phyloP scores from a whole-genome alignment of 768 basidiomycete genomes.

The Boletus speciosus region DNA sequence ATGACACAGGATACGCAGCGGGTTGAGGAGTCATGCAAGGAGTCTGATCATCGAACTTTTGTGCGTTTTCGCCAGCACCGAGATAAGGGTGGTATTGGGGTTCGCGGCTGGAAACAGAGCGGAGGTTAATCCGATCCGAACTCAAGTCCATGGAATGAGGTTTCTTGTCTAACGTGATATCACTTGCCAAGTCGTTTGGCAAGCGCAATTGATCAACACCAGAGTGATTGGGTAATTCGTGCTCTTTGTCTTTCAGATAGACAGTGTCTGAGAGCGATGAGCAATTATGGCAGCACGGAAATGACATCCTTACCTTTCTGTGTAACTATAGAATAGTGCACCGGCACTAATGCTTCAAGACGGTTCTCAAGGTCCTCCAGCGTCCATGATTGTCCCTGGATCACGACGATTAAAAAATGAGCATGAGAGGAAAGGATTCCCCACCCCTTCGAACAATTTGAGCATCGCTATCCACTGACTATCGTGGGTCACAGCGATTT shows the following conservation, averaged over 20 bases:
- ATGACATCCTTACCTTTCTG: background rate
- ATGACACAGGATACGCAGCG: constrained; percentile 27
- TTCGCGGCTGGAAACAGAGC: background rate
- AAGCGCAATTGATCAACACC: no score
- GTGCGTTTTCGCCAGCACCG: constrained; percentile 7
- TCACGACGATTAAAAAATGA: background rate
- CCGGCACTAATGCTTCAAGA: background rate
- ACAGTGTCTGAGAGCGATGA: background rate
- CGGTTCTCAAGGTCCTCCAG: background rate
- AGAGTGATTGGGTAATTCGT: background rate
- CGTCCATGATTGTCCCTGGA: background rate
- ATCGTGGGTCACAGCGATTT: background rate
- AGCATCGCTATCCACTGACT: background rate
- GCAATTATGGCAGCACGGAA: background rate
- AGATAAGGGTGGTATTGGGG: constrained; percentile 16
- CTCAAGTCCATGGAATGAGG: no score
- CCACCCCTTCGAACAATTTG: background rate
- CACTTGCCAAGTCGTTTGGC: no score
- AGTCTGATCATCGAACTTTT: constrained; percentile 14
- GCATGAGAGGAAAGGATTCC: background rate
- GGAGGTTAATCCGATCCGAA: no score
- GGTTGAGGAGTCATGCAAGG: background rate
- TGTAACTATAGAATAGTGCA: background rate
- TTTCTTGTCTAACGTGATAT: no score
- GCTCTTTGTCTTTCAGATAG: background rate